These are phyloP conservation scores for Tagetes erecta DNA, from an alignment of 129 eudicot species.

Conservation along the genomic window DNA sequence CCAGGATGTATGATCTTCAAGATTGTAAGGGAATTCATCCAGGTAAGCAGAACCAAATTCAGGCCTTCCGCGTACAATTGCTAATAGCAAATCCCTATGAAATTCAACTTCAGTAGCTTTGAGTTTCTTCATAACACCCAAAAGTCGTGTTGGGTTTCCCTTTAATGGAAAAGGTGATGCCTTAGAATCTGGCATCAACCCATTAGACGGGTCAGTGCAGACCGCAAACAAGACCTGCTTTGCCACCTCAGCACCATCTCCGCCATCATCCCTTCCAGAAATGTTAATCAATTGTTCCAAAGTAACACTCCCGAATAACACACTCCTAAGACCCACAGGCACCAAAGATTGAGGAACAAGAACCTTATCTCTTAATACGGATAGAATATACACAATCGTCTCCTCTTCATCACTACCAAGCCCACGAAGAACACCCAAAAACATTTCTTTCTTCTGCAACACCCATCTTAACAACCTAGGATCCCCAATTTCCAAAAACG, in stretches of 20 bases:
- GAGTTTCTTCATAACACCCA: slow-evolving; percentile 91
- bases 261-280: slow-evolving; percentile 69
- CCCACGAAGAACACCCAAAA: slow-evolving; percentile 84
- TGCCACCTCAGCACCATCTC: slow-evolving; percentile 59
- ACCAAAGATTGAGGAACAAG: slow-evolving; percentile 78
- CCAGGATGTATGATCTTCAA: slow-evolving; percentile 92
- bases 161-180: slow-evolving; percentile 62
- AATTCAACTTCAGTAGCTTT: slow-evolving; percentile 72
- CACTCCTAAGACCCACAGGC: slow-evolving; percentile 86
- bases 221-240: slow-evolving; percentile 58
- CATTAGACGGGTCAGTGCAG: slow-evolving; percentile 84
- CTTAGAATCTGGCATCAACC: slow-evolving; percentile 89
- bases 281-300: slow-evolving; percentile 68
- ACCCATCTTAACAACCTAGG: slow-evolving; percentile 83
- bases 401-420: slow-evolving; percentile 93
- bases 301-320: slow-evolving; percentile 89
- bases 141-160: slow-evolving; percentile 70
- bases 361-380: slow-evolving; percentile 65
- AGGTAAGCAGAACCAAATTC: slow-evolving; percentile 70
- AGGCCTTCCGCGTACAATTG: slow-evolving; percentile 76
- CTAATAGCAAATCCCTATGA: slow-evolving; percentile 70
- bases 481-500: slow-evolving; percentile 85
- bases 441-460: slow-evolving; percentile 84
- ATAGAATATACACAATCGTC: slow-evolving; percentile 60
- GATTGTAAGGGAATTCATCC: slow-evolving; percentile 82